Evolutionary conservation across 2,329 filamentous ascomycete genomes (phyloP).

Genomic region (Aspergillus versicolor): DNA sequence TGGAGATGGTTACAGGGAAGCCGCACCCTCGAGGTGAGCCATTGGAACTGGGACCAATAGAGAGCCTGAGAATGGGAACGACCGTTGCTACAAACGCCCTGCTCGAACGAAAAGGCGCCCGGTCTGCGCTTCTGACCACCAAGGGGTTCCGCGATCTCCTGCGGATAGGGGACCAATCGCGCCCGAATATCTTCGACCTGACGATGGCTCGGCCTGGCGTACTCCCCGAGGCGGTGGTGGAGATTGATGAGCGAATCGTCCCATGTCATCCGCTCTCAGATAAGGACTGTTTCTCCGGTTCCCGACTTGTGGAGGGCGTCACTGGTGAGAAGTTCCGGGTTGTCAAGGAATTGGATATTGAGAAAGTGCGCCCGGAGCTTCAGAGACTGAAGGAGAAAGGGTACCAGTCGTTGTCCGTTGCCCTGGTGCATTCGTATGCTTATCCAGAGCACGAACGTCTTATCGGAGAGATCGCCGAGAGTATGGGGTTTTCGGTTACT

Average conservation of each 20-base stretch:
- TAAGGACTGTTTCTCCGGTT: constrained; percentile 70
- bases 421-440: constrained; percentile 85
- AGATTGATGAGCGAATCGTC: constrained; percentile 85
- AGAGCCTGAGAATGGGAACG: constrained; percentile 81
- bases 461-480: constrained; percentile 72
- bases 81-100: constrained; percentile 90
- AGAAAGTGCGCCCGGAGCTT: constrained; percentile 58
- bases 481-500: constrained; percentile 79
- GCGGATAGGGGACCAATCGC: constrained; percentile 84
- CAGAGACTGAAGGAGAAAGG: constrained; percentile 67
- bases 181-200: constrained; percentile 87
- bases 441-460: constrained; percentile 80
- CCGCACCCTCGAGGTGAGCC: constrained; percentile 35
- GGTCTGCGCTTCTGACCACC: constrained; percentile 82
- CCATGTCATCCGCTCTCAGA: constrained; percentile 63
- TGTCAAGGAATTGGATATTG: constrained; percentile 58
- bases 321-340: constrained; percentile 67
- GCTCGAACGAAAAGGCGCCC: constrained; percentile 84
- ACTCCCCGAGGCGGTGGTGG: constrained; percentile 77
- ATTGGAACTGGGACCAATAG: constrained; percentile 36
- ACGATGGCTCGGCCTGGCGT: constrained; percentile 83
- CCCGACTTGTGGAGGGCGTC: constrained; percentile 59
- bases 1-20: constrained; percentile 39
- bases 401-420: constrained; percentile 78
- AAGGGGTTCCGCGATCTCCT: constrained; percentile 85